Evolutionary conservation across 2,329 filamentous ascomycete species (phyloP), one percentile per base, ranked within the genome.

Genomic region (Byssochlamys sp.): DNA sequence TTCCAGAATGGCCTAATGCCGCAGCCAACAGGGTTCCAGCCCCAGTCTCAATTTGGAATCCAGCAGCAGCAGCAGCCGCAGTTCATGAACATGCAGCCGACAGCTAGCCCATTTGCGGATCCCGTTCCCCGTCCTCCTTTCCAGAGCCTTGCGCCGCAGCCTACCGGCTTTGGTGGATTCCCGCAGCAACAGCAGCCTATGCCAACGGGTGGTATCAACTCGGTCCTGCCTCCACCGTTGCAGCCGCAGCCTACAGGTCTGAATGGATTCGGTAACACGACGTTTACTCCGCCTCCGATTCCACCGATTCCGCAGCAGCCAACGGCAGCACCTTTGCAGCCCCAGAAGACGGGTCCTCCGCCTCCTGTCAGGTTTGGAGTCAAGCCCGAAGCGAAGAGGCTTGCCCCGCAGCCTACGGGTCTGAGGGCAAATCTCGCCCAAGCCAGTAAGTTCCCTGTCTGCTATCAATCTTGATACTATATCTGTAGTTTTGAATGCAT

Each of bases 291-390:
- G 61, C 49, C 49, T 39, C 77, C 80, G 4, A 71, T 83, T 27
- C 80, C 81, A 28, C 84, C 82, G 10, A 77, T 84, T 56, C 81
- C 82, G 26, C 76, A 82, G 53, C 78, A 85, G 67, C 81, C 80
- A 14, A 78, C 81, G n/a, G 70, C 79, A 52, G 77, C 83, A 53
- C 86, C 88, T 59, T 75, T 92, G 56, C 75, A 86, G 61, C 83
- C 90, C 52, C 90, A 95, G 71, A 86, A 88, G 77, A 95, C 90
- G 7, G 90, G 90, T 0, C 94, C 94, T 5, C 80, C 92, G 24
- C 94, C 94, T 52, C 85, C 90, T 26, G 87, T 99, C 19, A 84
- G 90, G 59, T 99, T 99, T 71, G 94, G 94, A 45, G 86, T 95
- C 35, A 81, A 83, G 58, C 78, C 80, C 28, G 84, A 85, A 53